phyloP scores from a whole-genome alignment of 148 eudicot species.

The Selenicereus undatus region DNA sequence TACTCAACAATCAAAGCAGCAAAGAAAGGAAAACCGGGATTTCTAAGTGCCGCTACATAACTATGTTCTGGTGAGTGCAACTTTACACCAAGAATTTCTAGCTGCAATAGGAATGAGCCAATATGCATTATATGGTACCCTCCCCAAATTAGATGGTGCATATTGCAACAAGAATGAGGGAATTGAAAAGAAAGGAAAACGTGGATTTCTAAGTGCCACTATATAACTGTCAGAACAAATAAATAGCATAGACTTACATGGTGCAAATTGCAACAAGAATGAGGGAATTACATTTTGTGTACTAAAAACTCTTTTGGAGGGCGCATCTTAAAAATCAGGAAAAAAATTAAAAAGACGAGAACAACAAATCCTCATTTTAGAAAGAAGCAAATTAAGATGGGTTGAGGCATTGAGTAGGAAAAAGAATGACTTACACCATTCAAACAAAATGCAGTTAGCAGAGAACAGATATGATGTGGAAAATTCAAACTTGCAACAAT shows the following conservation, averaged over 20 bases:
- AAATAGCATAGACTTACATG: not conserved
- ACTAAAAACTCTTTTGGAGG: too few species aligned
- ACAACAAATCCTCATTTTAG: not conserved
- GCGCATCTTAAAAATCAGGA: too few species aligned
- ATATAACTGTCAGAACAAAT: not conserved
- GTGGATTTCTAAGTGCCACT: too few species aligned
- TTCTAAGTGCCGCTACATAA: too few species aligned
- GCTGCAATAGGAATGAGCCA: not conserved
- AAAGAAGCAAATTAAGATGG: not conserved
- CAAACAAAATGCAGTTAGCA: slow-evolving; percentile 10
- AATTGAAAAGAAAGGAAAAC: too few species aligned
- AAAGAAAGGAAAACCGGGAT: too few species aligned
- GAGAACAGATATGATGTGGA: slow-evolving; percentile 3
- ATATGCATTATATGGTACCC: not conserved
- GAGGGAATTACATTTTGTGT: not conserved
- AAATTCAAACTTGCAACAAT: too few species aligned
- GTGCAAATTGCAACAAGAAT: not conserved
- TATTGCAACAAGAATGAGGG: too few species aligned
- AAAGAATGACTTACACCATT: slow-evolving; percentile 33
- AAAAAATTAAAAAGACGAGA: not conserved
- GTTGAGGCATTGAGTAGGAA: not conserved
- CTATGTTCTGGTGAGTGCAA: too few species aligned
- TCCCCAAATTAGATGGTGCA: not conserved
- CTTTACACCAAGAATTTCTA: not conserved
- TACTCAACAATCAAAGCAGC: too few species aligned